These are phyloP conservation scores for Penicillium flavigenum DNA, from an alignment of 495 filamentous ascomycete species.

Conservation along the genomic window DNA sequence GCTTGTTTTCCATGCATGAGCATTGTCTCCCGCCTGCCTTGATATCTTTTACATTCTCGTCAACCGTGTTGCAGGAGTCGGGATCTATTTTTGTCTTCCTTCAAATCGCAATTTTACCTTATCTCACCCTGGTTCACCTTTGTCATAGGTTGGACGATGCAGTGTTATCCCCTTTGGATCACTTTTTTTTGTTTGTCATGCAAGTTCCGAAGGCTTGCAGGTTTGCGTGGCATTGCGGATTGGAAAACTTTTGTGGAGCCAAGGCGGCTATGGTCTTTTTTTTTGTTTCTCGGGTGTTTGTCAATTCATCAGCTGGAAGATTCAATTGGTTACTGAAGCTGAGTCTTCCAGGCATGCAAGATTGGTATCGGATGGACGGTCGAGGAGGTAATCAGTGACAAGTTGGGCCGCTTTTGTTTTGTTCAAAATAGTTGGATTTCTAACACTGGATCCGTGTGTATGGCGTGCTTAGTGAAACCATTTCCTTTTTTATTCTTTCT, in stretches of 20 bases:
- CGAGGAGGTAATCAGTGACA: constrained; percentile 22
- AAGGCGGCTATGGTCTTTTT: constrained; percentile 10
- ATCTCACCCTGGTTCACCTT: constrained; percentile 17
- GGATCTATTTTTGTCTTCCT: constrained; percentile 31
- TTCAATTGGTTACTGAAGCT: constrained; percentile 2
- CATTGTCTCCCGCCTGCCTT: constrained; percentile 29
- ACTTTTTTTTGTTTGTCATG: constrained; percentile 2
- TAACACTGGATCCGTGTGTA: constrained; percentile 21
- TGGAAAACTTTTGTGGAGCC: constrained; percentile 7
- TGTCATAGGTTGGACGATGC: constrained; percentile 14
- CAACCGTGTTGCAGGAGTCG: constrained; percentile 34
- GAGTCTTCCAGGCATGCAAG: constrained; percentile 9
- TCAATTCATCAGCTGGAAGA: constrained; percentile 12
- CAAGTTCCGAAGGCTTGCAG: constrained; percentile 7
- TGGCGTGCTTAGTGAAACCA: constrained; percentile 18
- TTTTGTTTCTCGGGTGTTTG: constrained; percentile 8
- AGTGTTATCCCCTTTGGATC: constrained; percentile 9
- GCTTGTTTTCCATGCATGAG: constrained; percentile 33
- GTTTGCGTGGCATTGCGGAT: constrained; percentile 10
- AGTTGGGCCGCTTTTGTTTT: constrained; percentile 17
- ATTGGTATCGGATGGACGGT: constrained; percentile 13
- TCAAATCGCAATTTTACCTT: constrained; percentile 31
- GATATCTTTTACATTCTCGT: constrained; percentile 41
- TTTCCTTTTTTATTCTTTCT: constrained; percentile 7
- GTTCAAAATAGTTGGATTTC: constrained; percentile 23